Conservation (phyloP, 352 stramenopile species). For the Phytopythium vexans region DNA sequence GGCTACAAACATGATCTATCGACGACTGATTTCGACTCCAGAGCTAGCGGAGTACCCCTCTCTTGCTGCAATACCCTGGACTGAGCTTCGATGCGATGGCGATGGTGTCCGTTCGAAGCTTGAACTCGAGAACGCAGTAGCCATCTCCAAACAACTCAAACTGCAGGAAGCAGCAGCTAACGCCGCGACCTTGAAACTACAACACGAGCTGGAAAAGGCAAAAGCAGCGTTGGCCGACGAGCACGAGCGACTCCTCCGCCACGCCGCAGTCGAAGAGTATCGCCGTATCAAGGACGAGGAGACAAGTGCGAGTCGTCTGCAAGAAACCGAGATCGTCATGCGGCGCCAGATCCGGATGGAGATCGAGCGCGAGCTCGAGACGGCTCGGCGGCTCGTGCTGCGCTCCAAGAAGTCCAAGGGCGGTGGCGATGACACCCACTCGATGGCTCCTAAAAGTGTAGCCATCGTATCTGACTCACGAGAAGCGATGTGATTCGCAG, state of each 20-base stretch:
- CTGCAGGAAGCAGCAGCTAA: slow-evolving; percentile 23
- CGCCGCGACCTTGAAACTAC: slow-evolving; percentile 26
- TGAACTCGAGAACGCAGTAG: slow-evolving; percentile 13
- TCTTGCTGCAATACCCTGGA: slow-evolving; percentile 16
- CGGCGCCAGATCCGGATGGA: slow-evolving; percentile 55
- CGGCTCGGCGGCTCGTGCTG: slow-evolving; percentile 33
- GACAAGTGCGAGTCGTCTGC: slow-evolving; percentile 24
- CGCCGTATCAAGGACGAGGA: slow-evolving; percentile 52
- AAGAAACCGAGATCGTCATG: slow-evolving; percentile 39
- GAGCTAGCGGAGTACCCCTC: slow-evolving; percentile 28
- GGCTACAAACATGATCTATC: slow-evolving; percentile 18
- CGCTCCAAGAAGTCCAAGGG: slow-evolving; percentile 17
- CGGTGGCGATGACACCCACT: background rate
- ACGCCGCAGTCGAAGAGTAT: slow-evolving; percentile 39
- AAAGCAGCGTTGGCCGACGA: slow-evolving; percentile 28
- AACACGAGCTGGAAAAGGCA: slow-evolving; percentile 17
- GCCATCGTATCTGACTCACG: too few relatives aligned
- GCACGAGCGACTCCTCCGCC: slow-evolving; percentile 39
- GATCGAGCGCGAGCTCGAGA: slow-evolving; percentile 63
- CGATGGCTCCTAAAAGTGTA: too few relatives aligned
- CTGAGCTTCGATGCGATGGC: background rate
- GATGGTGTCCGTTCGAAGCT: slow-evolving; percentile 4
- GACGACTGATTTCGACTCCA: slow-evolving; percentile 17
- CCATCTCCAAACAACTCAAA: slow-evolving; percentile 21
- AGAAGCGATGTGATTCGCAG: too few relatives aligned